Percentiles rank a stretch among this genome's conserved stretches.
Evolutionary conservation across 345 rosid species (phyloP).

Genomic region (Salix viminalis): DNA sequence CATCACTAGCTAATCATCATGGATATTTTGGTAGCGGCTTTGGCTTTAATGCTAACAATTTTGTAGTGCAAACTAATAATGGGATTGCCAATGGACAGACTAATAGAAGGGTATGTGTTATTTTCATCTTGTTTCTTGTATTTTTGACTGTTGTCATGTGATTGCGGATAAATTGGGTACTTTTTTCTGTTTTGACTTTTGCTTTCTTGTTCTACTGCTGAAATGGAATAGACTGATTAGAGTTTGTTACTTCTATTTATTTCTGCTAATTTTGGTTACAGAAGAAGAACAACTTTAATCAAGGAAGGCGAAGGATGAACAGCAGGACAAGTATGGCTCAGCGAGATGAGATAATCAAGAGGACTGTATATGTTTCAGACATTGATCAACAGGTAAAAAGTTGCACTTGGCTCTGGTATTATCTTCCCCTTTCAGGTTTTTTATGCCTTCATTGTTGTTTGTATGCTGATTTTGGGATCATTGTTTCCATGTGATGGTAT

Average conservation of each 20-base stretch:
- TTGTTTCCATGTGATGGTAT: constrained; percentile 9
- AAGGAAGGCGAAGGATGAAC: constrained; percentile 77
- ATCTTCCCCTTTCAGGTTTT: neutral
- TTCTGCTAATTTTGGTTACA: constrained; percentile 26
- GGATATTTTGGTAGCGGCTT: constrained; percentile 48
- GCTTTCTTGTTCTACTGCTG: neutral
- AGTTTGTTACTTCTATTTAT: neutral
- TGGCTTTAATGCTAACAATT: constrained; percentile 58
- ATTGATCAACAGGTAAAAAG: constrained; percentile 62
- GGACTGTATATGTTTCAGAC: constrained; percentile 82
- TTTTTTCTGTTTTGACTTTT: neutral
- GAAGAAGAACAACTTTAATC: constrained; percentile 64
- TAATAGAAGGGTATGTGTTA: constrained; percentile 58
- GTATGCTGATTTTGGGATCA: constrained; percentile 6
- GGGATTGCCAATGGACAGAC: constrained; percentile 50
- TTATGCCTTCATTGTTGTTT: constrained; percentile 1
- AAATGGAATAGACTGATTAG: neutral
- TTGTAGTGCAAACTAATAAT: constrained; percentile 38
- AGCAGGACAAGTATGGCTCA: constrained; percentile 81
- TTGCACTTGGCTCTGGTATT: neutral
- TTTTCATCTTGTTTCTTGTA: neutral
- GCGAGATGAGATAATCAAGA: constrained; percentile 79
- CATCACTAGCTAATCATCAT: constrained; percentile 44
- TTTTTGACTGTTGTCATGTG: neutral
- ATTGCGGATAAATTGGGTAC: neutral